Base-by-base conservation (phyloP, 495 filamentous ascomycete genomes). In the Neohortaea acidophila region DNA sequence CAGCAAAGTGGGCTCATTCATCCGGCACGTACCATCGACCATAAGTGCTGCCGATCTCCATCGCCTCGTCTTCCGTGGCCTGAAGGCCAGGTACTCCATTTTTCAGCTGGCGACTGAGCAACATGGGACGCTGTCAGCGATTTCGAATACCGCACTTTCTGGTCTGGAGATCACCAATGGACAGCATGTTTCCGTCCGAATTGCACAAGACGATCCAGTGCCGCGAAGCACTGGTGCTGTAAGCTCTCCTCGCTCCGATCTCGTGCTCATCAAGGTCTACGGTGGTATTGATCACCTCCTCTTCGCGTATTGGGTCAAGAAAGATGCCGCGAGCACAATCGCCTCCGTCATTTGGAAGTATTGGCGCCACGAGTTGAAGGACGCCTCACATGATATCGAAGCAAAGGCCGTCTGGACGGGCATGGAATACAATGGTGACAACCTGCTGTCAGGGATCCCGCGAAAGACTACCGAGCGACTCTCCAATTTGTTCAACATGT, bases 231-330 rank as follows among this genome's bases (percentile, higher is more conserved):
- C 32, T 10, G 23, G n/a, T 11, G 19, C 21, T 2, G 17, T 7
- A 3, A 12, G 5, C 8, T 14, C 27, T 15, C 21, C n/a, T 8
- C n/a, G 9, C 15, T 8, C 8, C 21, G 32, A 34, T 34, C 32
- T 35, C n/a, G 36, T 35, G 24, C 54, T 55, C 9, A 38, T 58
- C 39, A 58, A 58, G 39, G 47, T 55, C 7, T 58, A 51, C 38
- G 35, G 20, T 2, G 17, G 12, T 5, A 18, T 19, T 9, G 30
- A 40, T 20, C 8, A 45, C 9, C 22, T 45, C 18, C 24, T 41
- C 7, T 43, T 55, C 26, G 52, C 47, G 1, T 58, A 53, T 25
- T 58, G 54, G 54, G 36, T 36, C 17, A 41, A 48, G 15, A 46
- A 41, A 21, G 38, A 26, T 11, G 55, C 52, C 1, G 36, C 45